These are phyloP conservation scores for Scytalidium lignicola DNA, from an alignment of 2,329 filamentous ascomycete species.

Conservation along the genomic window DNA sequence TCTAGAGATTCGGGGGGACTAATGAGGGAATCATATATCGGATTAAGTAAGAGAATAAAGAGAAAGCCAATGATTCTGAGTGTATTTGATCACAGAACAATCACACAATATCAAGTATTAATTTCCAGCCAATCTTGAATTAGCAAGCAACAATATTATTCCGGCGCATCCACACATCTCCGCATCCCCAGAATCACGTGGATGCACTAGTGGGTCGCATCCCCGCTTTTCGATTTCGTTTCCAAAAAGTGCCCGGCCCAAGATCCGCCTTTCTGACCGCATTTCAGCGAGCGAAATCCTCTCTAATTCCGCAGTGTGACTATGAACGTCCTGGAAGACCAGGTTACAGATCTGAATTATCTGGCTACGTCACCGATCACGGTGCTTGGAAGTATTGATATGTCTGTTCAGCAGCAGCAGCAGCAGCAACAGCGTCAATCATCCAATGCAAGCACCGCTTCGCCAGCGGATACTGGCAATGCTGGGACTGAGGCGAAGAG, in stretches of 20 bases:
- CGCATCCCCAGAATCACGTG: background rate
- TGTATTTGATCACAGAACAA: no score
- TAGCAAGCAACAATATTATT: background rate
- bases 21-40: no score
- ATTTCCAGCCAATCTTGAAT: no score
- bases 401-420: conserved; percentile 20
- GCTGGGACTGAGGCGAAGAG: conserved; percentile 26
- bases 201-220: background rate
- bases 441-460: conserved; percentile 22
- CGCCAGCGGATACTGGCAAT: conserved; percentile 21
- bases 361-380: conserved; percentile 26
- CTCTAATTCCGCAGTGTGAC: conserved; percentile 15
- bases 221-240: background rate
- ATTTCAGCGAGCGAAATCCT: background rate
- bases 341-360: conserved; percentile 27
- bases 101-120: no score
- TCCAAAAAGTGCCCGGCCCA: background rate
- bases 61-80: no score
- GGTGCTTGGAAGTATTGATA: conserved; percentile 9
- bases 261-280: background rate
- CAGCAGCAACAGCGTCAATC: conserved; percentile 7
- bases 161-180: background rate
- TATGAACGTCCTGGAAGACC: conserved; percentile 28
- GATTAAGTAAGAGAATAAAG: no score
- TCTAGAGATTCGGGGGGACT: no score